Conservation (phyloP, 495 filamentous ascomycete species). For the Neurospora sp. region DNA sequence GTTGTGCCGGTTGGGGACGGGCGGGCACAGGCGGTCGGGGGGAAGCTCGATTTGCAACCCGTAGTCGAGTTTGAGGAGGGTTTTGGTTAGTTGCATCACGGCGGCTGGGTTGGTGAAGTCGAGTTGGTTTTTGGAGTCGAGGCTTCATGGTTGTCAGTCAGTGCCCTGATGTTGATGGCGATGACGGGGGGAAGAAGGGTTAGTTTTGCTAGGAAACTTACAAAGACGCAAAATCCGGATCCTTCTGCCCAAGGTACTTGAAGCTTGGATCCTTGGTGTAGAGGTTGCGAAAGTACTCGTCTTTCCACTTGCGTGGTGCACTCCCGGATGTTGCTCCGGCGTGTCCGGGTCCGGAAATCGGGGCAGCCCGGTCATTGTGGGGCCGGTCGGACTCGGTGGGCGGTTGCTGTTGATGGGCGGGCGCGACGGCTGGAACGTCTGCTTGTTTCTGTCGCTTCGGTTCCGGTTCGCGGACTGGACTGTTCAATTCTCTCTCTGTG, state of each 20-base stretch:
- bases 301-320: slow-evolving; percentile 7
- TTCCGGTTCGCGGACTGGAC: background rate
- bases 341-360: background rate
- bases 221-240: slow-evolving; percentile 21
- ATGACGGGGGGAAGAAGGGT: too few species aligned
- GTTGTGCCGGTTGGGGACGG: slow-evolving; percentile 73
- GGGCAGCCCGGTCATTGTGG: background rate
- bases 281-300: slow-evolving; percentile 26
- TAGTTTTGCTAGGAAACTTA: background rate
- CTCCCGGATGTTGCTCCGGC: background rate
- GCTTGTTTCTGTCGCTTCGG: background rate
- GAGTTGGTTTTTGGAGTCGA: slow-evolving; percentile 55
- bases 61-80: slow-evolving; percentile 68
- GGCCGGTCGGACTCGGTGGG: background rate
- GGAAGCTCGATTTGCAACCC: slow-evolving; percentile 60
- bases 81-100: slow-evolving; percentile 73
- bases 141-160: slow-evolving; percentile 9
- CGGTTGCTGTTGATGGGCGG: background rate
- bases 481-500: background rate
- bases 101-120: slow-evolving; percentile 75
- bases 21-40: slow-evolving; percentile 77
- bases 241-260: slow-evolving; percentile 19
- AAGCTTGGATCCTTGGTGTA: slow-evolving; percentile 28
- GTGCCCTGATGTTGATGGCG: too few species aligned
- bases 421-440: background rate